Evolutionary conservation across 2,329 filamentous ascomycete genomes (phyloP), one percentile per base, ranked within the genome.

Genomic region (Xenoacremonium recifei): DNA sequence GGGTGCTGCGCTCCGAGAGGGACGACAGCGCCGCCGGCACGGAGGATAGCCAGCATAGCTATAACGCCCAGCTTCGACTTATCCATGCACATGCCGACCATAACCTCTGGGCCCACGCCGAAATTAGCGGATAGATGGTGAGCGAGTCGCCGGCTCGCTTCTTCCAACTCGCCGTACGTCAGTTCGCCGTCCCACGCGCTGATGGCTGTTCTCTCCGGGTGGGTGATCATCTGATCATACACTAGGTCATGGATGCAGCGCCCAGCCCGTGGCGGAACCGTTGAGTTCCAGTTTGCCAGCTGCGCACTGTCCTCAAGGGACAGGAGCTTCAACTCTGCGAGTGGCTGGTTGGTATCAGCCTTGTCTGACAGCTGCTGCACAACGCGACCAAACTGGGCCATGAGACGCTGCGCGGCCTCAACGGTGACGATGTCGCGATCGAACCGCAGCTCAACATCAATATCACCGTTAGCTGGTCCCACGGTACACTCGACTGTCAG

Each of bases 171-270:
- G 37, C 54, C 43, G 42, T 71, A 72, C 6, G 68, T 69, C 40
- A 70, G 63, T 35, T 56, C 46, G 17, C 69, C 70, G 42, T 73
- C 70, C 68, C 69, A 73, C 1, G 70, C 69, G 35, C 66, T 51
- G 21, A 73, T 62, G 15, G 71, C 70, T 7, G 5, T 55, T 7
- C 59, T 54, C 15, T 53, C 40, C 0, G 70, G 68, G 3, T 58
- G 52, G 21, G 51, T 49, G 10, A 40, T 42, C 6, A 20, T 20
- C 9, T 19, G 16, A 9, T 34, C 32, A 5, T 5, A 15, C 16
- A 34, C 17, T 7, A 34, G 32, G 11, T 34, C 32, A 18, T 34
- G 32, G 17, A 34, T 20, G 17, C 32, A 34, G 9, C 17, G 15
- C 10, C 20, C 32, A 18, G 16, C 17, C 5, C 39, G 11, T 37